Base-by-base conservation (phyloP, 768 basidiomycete genomes). In the Roridomyces roridus region DNA sequence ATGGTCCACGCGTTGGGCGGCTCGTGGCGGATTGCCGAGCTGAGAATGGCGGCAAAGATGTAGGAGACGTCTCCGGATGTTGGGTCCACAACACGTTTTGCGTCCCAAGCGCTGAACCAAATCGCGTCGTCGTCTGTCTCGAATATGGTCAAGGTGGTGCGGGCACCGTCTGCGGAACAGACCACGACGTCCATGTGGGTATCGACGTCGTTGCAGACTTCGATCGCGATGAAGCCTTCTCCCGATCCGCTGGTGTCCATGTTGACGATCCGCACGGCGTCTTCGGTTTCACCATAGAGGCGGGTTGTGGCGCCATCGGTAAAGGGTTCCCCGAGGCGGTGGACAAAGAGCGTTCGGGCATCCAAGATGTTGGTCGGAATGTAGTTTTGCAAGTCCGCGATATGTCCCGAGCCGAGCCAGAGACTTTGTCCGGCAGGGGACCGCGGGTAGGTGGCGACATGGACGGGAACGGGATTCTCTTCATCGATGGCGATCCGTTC, bases 171-270 rank as follows among this genome's bases (percentile, higher is more conserved):
- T 2, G 53, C 44, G 12, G 63, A 57, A 23, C 68, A 65, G 17
- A 73, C 64, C 8, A 73, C 66, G 15, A 70, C 65, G 26, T 70
- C 71, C 18, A 78, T 73, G 48, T 77, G 73, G 0, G 76, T 77
- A 44, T 73, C 70, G 55, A 77, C 74, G 25, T 81, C 68, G 35
- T 60, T 72, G 72, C 78, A 80, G 21, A 79, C 77, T 57, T 77
- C 71, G 39, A 75, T 65, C 1, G 68, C 65, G 26, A 75, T 62
- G 41, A 64, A 62, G 18, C 55, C 64, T 20, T 66, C 54, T 11
- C 51, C 57, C 20, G 42, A 50, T 5, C 37, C 20, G 37, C 64
- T 59, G 6, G 60, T 48, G 29, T 64, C 57, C 48, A 72, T 71
- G 45, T 76, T 70, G 20, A 80, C 67, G 47, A 78, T 72, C 17